These are phyloP conservation scores for Rhododendron ferrugineum DNA, from an alignment of 148 eudicot species.

Conservation along the genomic window DNA sequence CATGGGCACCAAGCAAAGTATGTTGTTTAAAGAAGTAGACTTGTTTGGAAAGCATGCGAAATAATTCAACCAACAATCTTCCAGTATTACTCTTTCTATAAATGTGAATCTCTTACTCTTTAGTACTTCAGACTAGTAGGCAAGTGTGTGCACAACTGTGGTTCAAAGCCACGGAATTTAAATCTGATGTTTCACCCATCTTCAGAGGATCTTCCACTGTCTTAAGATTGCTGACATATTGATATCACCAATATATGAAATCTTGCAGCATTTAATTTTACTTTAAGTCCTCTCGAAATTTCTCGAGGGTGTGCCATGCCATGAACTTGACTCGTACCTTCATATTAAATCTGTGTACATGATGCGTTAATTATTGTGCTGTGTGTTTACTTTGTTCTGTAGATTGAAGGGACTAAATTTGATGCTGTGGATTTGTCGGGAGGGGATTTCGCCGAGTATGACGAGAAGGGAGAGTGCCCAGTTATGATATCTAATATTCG, in stretches of 20 bases:
- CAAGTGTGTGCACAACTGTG: not conserved
- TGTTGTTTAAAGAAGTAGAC: not conserved
- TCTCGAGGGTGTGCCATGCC: not conserved
- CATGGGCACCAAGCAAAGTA: not conserved
- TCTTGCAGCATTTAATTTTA: not conserved
- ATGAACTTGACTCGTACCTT: not conserved
- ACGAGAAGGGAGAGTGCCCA: slow-evolving; percentile 58
- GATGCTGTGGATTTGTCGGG: slow-evolving; percentile 46
- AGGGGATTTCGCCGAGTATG: slow-evolving; percentile 49
- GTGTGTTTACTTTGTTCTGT: slow-evolving; percentile 17
- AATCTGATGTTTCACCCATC: not conserved
- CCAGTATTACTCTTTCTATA: not conserved
- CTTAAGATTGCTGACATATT: not conserved
- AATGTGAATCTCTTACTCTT: not conserved
- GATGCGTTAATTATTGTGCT: not conserved
- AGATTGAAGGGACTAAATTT: slow-evolving; percentile 70
- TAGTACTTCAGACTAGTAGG: not conserved
- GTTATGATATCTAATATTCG: slow-evolving; percentile 70
- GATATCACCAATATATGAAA: not conserved
- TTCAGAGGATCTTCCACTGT: not conserved
- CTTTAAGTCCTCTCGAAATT: not conserved
- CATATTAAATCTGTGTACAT: not conserved
- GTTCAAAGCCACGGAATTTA: not conserved
- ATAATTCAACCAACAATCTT: not conserved
- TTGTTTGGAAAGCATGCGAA: not conserved